phyloP scores from a whole-genome alignment of 176 grass and related monocot genomes.

The Elaeis guineensis region DNA sequence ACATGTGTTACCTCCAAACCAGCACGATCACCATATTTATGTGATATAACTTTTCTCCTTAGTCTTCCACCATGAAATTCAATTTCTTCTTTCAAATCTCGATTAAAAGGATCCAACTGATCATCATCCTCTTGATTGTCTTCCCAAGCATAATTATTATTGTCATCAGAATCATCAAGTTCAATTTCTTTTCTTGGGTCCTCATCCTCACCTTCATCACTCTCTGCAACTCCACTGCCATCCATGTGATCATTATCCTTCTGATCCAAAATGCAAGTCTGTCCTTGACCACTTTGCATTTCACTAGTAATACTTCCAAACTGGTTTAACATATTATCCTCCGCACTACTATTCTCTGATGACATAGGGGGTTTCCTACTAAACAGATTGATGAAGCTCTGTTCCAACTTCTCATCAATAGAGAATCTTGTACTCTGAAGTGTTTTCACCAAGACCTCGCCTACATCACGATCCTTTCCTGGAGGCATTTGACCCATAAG shows the following conservation, averaged over 20 bases:
- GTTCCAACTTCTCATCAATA: conserved; percentile 78
- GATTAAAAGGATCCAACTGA: conserved; percentile 21
- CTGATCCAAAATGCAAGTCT: conserved; percentile 11
- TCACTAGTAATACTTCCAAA: neutral
- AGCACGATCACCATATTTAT: conserved; percentile 54
- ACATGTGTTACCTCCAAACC: conserved; percentile 27
- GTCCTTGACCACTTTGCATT: conserved; percentile 22
- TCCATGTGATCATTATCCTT: neutral
- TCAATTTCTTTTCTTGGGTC: conserved; percentile 28
- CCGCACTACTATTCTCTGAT: conserved; percentile 6
- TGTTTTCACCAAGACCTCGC: conserved; percentile 58
- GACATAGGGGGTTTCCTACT: conserved; percentile 32
- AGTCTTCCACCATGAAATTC: conserved; percentile 54
- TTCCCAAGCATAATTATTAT: conserved; percentile 36
- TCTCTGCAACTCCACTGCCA: conserved; percentile 6
- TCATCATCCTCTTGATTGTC: conserved; percentile 22
- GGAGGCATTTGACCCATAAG: neutral
- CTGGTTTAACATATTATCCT: conserved; percentile 5
- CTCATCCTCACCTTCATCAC: conserved; percentile 24
- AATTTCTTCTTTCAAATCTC: conserved; percentile 61
- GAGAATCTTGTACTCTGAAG: conserved; percentile 87
- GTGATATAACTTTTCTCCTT: conserved; percentile 71
- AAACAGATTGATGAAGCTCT: conserved; percentile 83
- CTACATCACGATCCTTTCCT: conserved; percentile 77
- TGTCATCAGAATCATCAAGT: conserved; percentile 35